A percentile compares a stretch with the other conserved stretches of the same genome.
Evolutionary conservation across 2,329 filamentous ascomycete species (phyloP).

Genomic region (Cladosporium sp.): DNA sequence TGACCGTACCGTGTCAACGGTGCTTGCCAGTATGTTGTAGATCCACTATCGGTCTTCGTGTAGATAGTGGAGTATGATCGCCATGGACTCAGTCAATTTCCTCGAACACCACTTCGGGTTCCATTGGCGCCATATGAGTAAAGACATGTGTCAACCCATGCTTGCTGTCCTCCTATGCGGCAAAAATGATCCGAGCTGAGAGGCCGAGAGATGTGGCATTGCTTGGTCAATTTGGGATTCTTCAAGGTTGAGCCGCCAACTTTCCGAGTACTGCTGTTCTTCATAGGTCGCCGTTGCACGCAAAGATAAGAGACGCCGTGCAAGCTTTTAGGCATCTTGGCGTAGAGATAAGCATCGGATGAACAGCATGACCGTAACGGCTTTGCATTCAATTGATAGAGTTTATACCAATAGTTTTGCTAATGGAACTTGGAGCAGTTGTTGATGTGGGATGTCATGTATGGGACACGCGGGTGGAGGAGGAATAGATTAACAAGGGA

Average conservation of each 20-base stretch:
- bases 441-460: not conserved
- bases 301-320: slow-evolving; percentile 10
- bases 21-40: not conserved
- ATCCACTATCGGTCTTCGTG: not conserved
- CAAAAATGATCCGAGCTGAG: not conserved
- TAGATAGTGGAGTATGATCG: not conserved
- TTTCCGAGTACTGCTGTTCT: not conserved
- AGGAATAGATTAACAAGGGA: not conserved
- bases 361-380: not conserved
- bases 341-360: slow-evolving; percentile 4
- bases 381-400: not conserved
- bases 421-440: not conserved
- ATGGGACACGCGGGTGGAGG: not conserved
- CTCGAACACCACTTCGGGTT: not conserved
- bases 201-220: slow-evolving; percentile 10
- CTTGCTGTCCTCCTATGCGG: not conserved
- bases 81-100: not conserved
- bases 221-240: not conserved
- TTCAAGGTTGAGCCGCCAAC: not conserved
- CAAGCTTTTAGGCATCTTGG: slow-evolving; percentile 9
- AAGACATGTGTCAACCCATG: not conserved
- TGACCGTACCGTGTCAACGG: not conserved
- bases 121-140: not conserved
- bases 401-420: not conserved
- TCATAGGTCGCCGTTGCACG: slow-evolving; percentile 1